These are phyloP conservation scores for Paecilomyces formosus DNA, from an alignment of 2,329 filamentous ascomycete species.

Conservation along the genomic window DNA sequence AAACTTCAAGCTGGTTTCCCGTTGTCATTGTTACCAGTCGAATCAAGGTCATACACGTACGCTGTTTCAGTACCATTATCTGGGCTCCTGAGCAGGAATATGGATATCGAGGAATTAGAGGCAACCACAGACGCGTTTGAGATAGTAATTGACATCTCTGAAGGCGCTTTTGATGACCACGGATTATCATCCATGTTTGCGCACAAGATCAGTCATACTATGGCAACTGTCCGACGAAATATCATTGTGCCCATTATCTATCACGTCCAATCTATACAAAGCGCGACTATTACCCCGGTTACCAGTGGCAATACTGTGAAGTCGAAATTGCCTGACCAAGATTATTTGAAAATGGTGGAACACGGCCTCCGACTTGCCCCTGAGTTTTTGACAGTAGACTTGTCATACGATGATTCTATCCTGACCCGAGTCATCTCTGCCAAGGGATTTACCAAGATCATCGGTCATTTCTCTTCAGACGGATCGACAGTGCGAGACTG, in stretches of 20 bases:
- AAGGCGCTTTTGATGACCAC: constrained; percentile 19
- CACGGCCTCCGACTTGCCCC: constrained; percentile 56
- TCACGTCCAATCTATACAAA: constrained; percentile 36
- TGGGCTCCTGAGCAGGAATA: constrained; percentile 44
- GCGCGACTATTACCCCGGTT: constrained; percentile 10
- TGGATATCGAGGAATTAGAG: constrained; percentile 59
- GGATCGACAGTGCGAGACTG: constrained; percentile 41
- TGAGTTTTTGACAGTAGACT: constrained; percentile 57
- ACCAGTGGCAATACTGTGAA: constrained; percentile 12
- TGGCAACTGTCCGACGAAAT: constrained; percentile 55
- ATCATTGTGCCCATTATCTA: constrained; percentile 55
- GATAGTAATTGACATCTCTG: constrained; percentile 43
- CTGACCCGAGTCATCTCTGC: constrained; percentile 44
- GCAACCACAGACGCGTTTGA: constrained; percentile 63
- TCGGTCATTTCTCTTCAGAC: constrained; percentile 48
- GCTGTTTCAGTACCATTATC: constrained; percentile 57
- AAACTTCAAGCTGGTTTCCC: constrained; percentile 47
- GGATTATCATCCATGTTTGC: constrained; percentile 30
- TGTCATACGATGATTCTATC: constrained; percentile 47
- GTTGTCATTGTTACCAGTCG: constrained; percentile 53
- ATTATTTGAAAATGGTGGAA: constrained; percentile 51
- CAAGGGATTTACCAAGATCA: constrained; percentile 53
- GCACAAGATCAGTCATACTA: constrained; percentile 48
- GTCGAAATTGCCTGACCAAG: constrained; percentile 18
- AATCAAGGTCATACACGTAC: constrained; percentile 59